Conservation (phyloP, 768 basidiomycete genomes). For the Austroboletus eburneus region DNA sequence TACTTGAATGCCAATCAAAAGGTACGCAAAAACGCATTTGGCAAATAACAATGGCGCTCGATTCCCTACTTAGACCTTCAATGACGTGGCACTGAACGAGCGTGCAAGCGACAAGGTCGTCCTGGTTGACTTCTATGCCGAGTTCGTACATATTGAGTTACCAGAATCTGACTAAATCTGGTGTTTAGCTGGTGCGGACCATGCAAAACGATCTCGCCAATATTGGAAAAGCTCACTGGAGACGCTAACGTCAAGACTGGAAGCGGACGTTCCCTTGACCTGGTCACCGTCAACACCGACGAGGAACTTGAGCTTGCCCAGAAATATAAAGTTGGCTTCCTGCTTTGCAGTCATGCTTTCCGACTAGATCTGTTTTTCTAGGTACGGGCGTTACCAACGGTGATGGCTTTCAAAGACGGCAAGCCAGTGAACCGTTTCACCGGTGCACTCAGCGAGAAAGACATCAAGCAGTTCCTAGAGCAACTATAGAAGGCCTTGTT, state of each 20-base stretch:
- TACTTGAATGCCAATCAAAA: constrained; percentile 43
- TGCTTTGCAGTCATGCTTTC: neutral
- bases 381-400: constrained; percentile 77
- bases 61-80: constrained; percentile 31
- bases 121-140: constrained; percentile 77
- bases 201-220: constrained; percentile 68
- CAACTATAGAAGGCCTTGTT: constrained; percentile 24
- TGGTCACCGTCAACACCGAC: constrained; percentile 68
- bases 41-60: neutral
- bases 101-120: constrained; percentile 47
- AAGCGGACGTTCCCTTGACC: constrained; percentile 56
- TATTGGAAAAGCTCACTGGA: constrained; percentile 55
- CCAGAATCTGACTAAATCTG: constrained; percentile 1
- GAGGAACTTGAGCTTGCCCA: constrained; percentile 47
- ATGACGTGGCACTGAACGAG: constrained; percentile 26
- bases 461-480: constrained; percentile 44
- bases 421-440: constrained; percentile 55
- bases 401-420: constrained; percentile 71
- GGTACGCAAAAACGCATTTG: constrained; percentile 27
- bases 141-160: constrained; percentile 43
- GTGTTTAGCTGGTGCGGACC: constrained; percentile 70
- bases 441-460: constrained; percentile 48
- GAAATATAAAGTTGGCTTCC: constrained; percentile 40
- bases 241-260: constrained; percentile 44
- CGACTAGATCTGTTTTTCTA: constrained; percentile 24